Evolutionary conservation across 192 early-diverging fungal genomes (phyloP).

Genomic region (Linnemannia zychae): DNA sequence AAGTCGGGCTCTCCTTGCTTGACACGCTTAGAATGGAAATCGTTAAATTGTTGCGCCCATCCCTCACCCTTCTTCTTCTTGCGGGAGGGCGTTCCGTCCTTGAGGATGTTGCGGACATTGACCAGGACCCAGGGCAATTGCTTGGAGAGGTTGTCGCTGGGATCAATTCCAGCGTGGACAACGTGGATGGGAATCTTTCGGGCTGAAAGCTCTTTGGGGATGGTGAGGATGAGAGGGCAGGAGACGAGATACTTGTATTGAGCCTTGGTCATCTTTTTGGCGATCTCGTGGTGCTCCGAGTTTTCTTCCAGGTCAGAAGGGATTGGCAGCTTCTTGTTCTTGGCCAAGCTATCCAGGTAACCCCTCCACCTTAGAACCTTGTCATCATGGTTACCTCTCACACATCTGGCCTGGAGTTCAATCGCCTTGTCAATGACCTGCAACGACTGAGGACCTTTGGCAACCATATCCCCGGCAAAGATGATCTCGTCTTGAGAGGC

Average conservation of each 20-base stretch:
- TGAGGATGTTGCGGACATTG: conserved; percentile 60
- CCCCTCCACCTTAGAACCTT: conserved; percentile 70
- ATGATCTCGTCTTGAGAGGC: conserved; percentile 66
- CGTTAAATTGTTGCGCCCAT: conserved; percentile 59
- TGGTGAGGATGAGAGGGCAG: conserved; percentile 42
- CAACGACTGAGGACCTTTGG: conserved; percentile 73
- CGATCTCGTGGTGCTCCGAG: conserved; percentile 41
- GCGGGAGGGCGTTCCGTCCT: conserved; percentile 50
- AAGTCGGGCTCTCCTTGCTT: background rate
- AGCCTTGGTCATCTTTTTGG: conserved; percentile 17
- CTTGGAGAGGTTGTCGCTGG: background rate
- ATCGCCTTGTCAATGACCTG: conserved; percentile 67
- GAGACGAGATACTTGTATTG: conserved; percentile 44
- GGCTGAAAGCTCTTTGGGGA: conserved; percentile 19
- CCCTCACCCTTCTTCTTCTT: conserved; percentile 55
- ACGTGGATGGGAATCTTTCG: conserved; percentile 33
- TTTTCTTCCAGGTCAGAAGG: conserved; percentile 28
- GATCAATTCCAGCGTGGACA: conserved; percentile 38
- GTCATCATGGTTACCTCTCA: conserved; percentile 86
- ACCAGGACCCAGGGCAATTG: conserved; percentile 39
- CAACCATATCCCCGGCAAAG: conserved; percentile 75
- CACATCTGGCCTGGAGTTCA: conserved; percentile 64
- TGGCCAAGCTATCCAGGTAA: conserved; percentile 56
- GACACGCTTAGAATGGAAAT: conserved; percentile 11
- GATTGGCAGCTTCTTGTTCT: background rate